Evolutionary conservation across 306 rosid genomes (phyloP).

Genomic region (Fragaria vesca): DNA sequence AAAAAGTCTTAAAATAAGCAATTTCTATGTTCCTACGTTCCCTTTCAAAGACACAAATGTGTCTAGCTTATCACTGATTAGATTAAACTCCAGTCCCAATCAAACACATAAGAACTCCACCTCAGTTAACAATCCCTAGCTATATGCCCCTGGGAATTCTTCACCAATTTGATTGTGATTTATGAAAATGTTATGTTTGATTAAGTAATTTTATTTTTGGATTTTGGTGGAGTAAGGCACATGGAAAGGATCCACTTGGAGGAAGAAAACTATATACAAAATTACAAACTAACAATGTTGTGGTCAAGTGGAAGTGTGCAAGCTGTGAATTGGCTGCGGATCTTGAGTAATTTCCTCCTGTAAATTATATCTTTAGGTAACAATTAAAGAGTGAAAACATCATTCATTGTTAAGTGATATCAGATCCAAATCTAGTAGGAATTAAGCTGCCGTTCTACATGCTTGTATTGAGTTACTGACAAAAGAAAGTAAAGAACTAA

Average conservation of each 20-base stretch:
- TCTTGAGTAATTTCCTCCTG: neutral
- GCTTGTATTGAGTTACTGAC: neutral
- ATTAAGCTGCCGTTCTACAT: neutral
- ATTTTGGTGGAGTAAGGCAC: constrained; percentile 24
- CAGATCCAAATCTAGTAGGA: too few species aligned
- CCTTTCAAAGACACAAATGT: too few species aligned
- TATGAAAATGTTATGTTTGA: neutral
- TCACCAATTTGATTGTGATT: constrained; percentile 14
- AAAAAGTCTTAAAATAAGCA: neutral
- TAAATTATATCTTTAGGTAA: too few species aligned
- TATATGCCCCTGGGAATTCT: neutral
- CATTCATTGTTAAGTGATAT: neutral
- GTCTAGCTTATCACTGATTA: too few species aligned
- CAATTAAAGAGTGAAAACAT: too few species aligned
- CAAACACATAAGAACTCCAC: neutral
- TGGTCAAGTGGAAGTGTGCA: constrained; percentile 29
- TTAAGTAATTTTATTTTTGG: constrained; percentile 8
- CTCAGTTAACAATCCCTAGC: neutral
- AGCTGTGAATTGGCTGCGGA: neutral
- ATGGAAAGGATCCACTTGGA: constrained; percentile 25
- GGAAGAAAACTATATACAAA: constrained; percentile 15
- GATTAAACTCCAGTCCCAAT: neutral
- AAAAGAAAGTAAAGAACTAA: too few species aligned
- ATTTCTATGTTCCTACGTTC: neutral
- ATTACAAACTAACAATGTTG: neutral